phyloP scores from a whole-genome alignment of 202 grass and related monocot genomes.

The Panicum virgatum region DNA sequence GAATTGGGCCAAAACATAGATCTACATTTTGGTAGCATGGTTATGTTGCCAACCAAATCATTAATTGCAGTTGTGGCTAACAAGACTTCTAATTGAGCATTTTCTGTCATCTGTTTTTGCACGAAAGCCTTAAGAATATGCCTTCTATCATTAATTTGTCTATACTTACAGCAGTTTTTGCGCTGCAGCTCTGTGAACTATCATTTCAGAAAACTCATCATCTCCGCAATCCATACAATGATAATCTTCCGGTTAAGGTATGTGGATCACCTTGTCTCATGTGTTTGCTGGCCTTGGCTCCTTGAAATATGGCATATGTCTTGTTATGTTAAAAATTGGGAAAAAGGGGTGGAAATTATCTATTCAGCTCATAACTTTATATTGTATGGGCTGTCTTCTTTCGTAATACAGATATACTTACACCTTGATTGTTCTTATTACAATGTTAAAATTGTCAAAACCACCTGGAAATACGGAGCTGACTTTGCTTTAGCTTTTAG shows the following conservation, averaged over 20 bases:
- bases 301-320: neutral
- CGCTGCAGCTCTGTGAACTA: conserved; percentile 89
- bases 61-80: neutral
- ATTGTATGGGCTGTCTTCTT: neutral
- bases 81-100: neutral
- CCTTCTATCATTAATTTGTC: conserved; percentile 6
- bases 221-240: conserved; percentile 98
- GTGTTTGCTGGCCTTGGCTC: neutral
- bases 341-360: neutral
- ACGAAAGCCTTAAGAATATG: neutral
- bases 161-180: conserved; percentile 43
- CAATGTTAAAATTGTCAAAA: neutral
- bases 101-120: neutral
- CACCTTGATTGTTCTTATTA: conserved; percentile 9
- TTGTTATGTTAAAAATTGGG: conserved; percentile 1
- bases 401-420: neutral
- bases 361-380: neutral
- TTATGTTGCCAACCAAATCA: conserved; percentile 5
- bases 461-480: neutral
- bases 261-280: conserved; percentile 10
- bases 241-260: conserved; percentile 99
- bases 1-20: neutral
- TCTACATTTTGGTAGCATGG: neutral
- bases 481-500: conserved; percentile 9
- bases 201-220: conserved; percentile 99